These are phyloP conservation scores for Mycosarcoma maydis DNA, from an alignment of 1,284 basidiomycete genomes.

Conservation along the genomic window DNA sequence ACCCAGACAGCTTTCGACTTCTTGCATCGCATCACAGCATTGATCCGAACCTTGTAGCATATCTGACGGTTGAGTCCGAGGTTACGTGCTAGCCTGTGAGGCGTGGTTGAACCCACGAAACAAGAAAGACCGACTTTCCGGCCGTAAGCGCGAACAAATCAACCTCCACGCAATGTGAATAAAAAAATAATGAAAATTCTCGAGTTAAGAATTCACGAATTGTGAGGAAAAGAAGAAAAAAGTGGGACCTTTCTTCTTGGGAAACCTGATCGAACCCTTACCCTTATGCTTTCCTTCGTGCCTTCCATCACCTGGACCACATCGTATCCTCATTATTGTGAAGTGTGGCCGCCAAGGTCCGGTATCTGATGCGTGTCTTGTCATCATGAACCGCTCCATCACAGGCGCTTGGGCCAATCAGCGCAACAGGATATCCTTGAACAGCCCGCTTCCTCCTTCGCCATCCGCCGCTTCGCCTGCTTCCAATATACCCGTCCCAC, in stretches of 20 bases:
- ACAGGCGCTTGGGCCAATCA: constrained; percentile 59
- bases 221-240: constrained; percentile 13
- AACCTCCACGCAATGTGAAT: constrained; percentile 11
- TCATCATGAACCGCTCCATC: constrained; percentile 61
- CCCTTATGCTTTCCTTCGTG: neutral
- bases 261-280: neutral
- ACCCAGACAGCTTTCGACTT: neutral
- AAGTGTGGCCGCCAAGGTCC: constrained; percentile 3
- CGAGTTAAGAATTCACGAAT: too few relatives aligned
- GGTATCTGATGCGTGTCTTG: constrained; percentile 24
- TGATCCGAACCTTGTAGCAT: neutral
- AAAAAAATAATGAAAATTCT: neutral
- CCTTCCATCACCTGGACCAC: neutral
- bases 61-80: too few relatives aligned
- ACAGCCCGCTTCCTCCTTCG: constrained; percentile 43
- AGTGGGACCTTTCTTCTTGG: neutral
- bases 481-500: constrained; percentile 43
- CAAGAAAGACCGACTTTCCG: constrained; percentile 3
- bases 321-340: neutral
- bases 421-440: constrained; percentile 55
- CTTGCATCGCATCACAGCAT: neutral
- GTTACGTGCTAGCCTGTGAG: too few relatives aligned
- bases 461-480: constrained; percentile 17
- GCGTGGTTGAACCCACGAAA: too few relatives aligned
- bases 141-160: constrained; percentile 10